Conservation (phyloP, 495 filamentous ascomycete genomes). For the Penicillium simplicissimum region DNA sequence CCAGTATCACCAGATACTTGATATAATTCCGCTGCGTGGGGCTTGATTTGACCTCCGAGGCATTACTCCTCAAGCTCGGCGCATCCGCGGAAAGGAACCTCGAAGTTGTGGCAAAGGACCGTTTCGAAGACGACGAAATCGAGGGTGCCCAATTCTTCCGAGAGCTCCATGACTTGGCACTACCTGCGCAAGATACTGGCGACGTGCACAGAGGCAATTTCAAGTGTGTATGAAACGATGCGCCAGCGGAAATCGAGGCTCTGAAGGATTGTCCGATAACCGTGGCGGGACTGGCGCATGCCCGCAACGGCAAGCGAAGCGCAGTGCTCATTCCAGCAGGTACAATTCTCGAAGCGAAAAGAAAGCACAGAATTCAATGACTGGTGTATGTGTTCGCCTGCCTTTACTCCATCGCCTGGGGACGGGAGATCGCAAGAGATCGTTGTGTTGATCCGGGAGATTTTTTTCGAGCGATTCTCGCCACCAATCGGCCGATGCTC, state of each 20-base stretch:
- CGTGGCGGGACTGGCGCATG: slow-evolving; percentile 37
- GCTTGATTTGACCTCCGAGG: slow-evolving; percentile 16
- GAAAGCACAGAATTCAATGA: slow-evolving; percentile 2
- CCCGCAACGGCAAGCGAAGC: slow-evolving; percentile 42
- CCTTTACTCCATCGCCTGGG: slow-evolving; percentile 22
- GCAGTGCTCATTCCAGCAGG: slow-evolving; percentile 42
- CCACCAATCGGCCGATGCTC: slow-evolving; percentile 30
- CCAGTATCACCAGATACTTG: slow-evolving; percentile 52
- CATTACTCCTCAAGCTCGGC: slow-evolving; percentile 12
- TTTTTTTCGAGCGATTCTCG: slow-evolving; percentile 28
- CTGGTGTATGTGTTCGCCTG: not conserved
- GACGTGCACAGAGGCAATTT: slow-evolving; percentile 7
- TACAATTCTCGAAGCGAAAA: slow-evolving; percentile 5
- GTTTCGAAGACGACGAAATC: slow-evolving; percentile 1
- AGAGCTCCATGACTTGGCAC: slow-evolving; percentile 1
- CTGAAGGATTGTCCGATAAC: slow-evolving; percentile 29
- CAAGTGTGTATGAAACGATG: slow-evolving; percentile 10
- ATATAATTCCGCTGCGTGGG: slow-evolving; percentile 36
- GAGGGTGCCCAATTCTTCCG: not conserved
- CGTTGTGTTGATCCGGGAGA: slow-evolving; percentile 24
- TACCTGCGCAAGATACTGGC: slow-evolving; percentile 1
- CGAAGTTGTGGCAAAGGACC: slow-evolving; percentile 22
- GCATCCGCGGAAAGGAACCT: slow-evolving; percentile 18
- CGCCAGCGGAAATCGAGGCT: slow-evolving; percentile 18
- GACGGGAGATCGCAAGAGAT: not conserved